Percentiles rank a stretch among this genome's conserved stretches.
Conservation (phyloP, 2,329 filamentous ascomycete genomes). For the Fusarium praegraminearum region DNA sequence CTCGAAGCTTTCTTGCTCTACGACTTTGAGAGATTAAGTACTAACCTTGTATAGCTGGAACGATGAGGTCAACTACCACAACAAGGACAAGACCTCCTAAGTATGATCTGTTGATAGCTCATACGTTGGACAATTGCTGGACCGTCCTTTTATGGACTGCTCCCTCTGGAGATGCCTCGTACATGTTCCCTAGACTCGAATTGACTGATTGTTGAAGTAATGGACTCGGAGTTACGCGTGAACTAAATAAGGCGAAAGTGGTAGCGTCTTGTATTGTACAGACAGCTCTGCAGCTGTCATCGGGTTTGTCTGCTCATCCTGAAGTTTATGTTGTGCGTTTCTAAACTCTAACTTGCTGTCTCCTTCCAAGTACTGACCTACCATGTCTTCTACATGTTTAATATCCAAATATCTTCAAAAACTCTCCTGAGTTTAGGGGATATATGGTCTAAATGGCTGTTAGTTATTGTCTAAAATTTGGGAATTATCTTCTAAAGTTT, state of each 20-base stretch:
- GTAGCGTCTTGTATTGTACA: neutral
- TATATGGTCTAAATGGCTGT: neutral
- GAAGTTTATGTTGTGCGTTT: neutral
- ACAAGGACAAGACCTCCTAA: conserved; percentile 79
- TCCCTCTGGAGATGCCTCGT: conserved; percentile 48
- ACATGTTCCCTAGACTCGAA: conserved; percentile 53
- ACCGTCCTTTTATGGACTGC: conserved; percentile 45
- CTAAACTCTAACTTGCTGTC: neutral
- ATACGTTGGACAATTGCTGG: conserved; percentile 46
- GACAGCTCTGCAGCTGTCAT: neutral
- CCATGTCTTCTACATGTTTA: neutral
- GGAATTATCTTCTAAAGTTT: neutral
- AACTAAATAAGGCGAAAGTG: neutral
- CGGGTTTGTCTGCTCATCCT: neutral
- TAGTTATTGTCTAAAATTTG: neutral
- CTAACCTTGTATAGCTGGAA: conserved; percentile 80
- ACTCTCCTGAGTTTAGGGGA: neutral
- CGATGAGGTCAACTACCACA: conserved; percentile 94
- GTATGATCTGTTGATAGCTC: conserved; percentile 31
- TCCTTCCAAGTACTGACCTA: neutral
- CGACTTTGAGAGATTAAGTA: neutral
- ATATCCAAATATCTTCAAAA: neutral
- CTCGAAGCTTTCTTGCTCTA: neutral
- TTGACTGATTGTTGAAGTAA: conserved; percentile 44
- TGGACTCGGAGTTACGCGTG: neutral